Base-by-base conservation (phyloP, 73 alveolate genomes). In the Tetrahymena elliotti region DNA sequence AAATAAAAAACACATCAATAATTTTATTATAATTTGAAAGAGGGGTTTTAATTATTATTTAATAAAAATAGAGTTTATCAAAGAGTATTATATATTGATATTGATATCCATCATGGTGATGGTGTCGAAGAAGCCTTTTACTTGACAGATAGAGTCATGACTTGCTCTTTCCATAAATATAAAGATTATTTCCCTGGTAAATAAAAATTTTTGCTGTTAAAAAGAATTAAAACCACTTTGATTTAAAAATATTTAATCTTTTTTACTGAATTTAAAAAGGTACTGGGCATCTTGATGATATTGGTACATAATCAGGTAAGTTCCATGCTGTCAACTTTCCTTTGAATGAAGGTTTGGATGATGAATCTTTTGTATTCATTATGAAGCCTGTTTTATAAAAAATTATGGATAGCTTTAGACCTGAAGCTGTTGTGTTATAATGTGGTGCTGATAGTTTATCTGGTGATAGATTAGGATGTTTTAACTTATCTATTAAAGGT, bases 91-190 rank as follows among this genome's bases (percentile, higher is more conserved):
- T 99, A 99, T 96, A 97, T 99, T 68, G 99, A 99, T 96, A 98
- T 99, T n/a, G 99, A 99, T 96, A 99, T 98, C 24, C 99, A 38
- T 95, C 99, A 99, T 97, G 99, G 99, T 33, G 99, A 99, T 98
- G 99, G 99, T 33, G 99, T 99, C 4, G 99, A 99, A 96, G 99
- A 99, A 97, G 99, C 99, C n/a, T 99, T 99, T 96, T 99, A 98
- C 96, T 98, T 99, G 10, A 98, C 99, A 41, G 99, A 98, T 93
- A 94, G 99, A 95, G 99, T 99, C 24, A 96, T 99, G 98, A 98
- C 99, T 37, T 98, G 98, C 84, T 98, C 99, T 2, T 98, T 98
- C 96, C 99, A 99, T 96, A 99, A 98, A 97, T 99, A 96, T 96
- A 99, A 99, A 36, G 99, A 99, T 92, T 99, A 98, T 97, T 99